Conservation (phyloP, 2,329 filamentous ascomycete genomes). For the Gyromitra esculenta region DNA sequence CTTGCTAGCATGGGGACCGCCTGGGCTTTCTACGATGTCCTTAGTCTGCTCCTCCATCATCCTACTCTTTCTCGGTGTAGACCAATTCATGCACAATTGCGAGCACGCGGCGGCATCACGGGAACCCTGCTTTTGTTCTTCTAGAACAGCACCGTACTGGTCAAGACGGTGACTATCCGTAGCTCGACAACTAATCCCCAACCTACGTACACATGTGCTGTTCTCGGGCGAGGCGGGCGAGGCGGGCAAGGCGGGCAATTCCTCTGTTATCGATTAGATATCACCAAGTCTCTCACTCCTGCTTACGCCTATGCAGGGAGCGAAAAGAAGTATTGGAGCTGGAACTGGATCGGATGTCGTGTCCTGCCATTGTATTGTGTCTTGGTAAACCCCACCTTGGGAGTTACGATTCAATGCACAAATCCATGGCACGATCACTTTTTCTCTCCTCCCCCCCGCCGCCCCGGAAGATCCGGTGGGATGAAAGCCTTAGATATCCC, state of each 20-base stretch:
- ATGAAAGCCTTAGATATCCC: background rate
- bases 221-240: too few species aligned
- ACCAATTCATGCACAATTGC: constrained; percentile 1
- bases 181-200: background rate
- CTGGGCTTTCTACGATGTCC: background rate
- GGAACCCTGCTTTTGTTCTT: background rate
- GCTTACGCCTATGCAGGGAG: constrained; percentile 13
- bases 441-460: background rate
- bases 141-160: too few species aligned
- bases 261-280: constrained; percentile 5
- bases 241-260: too few species aligned
- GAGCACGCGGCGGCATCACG: constrained; percentile 2
- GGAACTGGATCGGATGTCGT: constrained; percentile 10
- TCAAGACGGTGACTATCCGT: too few species aligned
- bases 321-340: background rate
- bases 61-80: background rate
- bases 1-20: background rate
- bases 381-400: constrained; percentile 4
- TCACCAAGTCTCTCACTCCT: constrained; percentile 6
- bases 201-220: background rate
- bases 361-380: background rate
- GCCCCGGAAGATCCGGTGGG: background rate
- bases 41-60: background rate
- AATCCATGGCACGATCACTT: constrained; percentile 28
- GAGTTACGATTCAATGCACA: constrained; percentile 3